Conservation (phyloP, 106 monocot species). For the Vanilla planifolia region DNA sequence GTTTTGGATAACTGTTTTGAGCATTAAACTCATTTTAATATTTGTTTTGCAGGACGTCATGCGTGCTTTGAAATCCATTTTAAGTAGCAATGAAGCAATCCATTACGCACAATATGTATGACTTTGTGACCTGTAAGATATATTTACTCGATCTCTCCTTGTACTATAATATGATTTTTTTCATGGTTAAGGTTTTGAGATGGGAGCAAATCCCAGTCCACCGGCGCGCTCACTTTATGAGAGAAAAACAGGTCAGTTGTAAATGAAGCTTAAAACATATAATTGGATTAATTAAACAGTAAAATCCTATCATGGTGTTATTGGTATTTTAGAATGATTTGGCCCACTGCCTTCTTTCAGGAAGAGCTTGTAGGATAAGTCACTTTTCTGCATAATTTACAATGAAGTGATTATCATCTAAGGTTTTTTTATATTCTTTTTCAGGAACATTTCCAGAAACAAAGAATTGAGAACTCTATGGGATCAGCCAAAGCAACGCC, state of each 20-base stretch:
- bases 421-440: constrained; percentile 8
- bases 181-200: constrained; percentile 51
- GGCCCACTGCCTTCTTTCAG: too few species aligned
- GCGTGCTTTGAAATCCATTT: constrained; percentile 45
- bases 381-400: too few species aligned
- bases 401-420: too few species aligned
- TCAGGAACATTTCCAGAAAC: constrained; percentile 94
- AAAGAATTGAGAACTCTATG: constrained; percentile 85
- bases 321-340: too few species aligned
- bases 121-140: constrained; percentile 6
- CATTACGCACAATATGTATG: constrained; percentile 84
- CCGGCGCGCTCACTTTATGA: constrained; percentile 61
- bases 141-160: not conserved
- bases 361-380: too few species aligned
- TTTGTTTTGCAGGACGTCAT: constrained; percentile 53
- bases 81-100: constrained; percentile 55
- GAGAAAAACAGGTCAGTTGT: constrained; percentile 78
- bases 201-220: constrained; percentile 88
- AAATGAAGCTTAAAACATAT: not conserved
- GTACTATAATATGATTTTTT: not conserved
- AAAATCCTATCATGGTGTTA: too few species aligned
- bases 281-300: not conserved
- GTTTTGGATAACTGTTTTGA: not conserved
- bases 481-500: constrained; percentile 70
- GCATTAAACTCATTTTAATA: not conserved